These are phyloP conservation scores for Fusarium sp. DNA, from an alignment of 2,329 filamentous ascomycete genomes.

Conservation along the genomic window DNA sequence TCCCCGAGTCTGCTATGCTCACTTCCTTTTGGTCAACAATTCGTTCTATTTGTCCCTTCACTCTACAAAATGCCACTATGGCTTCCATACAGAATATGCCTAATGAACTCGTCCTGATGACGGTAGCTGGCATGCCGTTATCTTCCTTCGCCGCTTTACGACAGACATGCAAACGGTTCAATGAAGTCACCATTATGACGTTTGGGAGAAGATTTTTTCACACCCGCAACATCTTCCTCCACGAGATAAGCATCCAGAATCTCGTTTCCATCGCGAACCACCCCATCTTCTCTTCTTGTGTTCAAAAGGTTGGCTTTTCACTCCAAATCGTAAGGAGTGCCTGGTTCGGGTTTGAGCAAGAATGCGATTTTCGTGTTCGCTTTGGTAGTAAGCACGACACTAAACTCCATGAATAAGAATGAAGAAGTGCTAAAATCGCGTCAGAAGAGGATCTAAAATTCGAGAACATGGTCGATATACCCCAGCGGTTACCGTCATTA, in stretches of 20 bases:
- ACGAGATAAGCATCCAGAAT: neutral
- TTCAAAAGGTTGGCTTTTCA: neutral
- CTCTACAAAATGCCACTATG: neutral
- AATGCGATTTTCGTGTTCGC: neutral
- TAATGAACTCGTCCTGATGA: neutral
- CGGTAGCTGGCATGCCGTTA: neutral
- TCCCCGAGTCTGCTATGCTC: neutral
- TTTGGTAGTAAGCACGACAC: neutral
- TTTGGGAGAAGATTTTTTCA: neutral
- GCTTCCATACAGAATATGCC: neutral
- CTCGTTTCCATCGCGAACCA: neutral
- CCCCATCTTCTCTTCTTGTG: neutral
- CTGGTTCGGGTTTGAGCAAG: neutral
- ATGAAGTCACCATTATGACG: neutral
- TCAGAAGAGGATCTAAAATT: neutral
- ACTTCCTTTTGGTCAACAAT: neutral
- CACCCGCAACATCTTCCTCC: neutral
- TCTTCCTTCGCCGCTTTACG: neutral
- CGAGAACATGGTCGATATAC: neutral
- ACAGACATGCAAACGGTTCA: neutral
- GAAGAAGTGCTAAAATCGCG: neutral
- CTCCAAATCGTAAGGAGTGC: neutral
- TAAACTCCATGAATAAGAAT: neutral
- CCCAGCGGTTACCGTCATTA: neutral
- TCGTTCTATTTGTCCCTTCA: neutral